A percentile compares a stretch with the other conserved stretches of the same genome.
Conservation (phyloP, 2,329 filamentous ascomycete genomes). For the Claviceps humidiphila region DNA sequence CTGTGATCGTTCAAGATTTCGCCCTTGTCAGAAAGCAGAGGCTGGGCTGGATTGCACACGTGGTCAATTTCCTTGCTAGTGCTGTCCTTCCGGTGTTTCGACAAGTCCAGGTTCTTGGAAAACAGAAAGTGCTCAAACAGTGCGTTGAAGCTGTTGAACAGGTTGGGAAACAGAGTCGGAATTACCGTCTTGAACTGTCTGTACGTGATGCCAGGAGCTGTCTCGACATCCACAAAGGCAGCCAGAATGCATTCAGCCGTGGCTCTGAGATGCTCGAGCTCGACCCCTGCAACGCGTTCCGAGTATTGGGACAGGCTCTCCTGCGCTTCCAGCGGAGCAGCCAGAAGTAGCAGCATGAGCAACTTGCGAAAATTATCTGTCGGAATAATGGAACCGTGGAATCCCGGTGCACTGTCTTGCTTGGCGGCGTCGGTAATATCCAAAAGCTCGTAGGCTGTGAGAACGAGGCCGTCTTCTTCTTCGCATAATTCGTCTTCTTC, state of each 20-base stretch:
- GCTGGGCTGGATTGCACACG: constrained; percentile 23
- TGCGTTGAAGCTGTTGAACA: constrained; percentile 54
- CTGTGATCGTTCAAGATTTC: constrained; percentile 53
- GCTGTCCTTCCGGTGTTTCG: constrained; percentile 29
- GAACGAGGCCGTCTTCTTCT: constrained; percentile 47
- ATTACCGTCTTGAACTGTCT: constrained; percentile 47
- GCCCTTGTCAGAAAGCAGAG: constrained; percentile 36
- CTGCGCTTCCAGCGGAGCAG: constrained; percentile 50
- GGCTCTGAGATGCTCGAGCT: constrained; percentile 43
- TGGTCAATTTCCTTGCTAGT: background rate
- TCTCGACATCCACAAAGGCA: constrained; percentile 52
- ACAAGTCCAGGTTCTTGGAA: constrained; percentile 56
- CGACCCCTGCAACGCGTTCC: constrained; percentile 38
- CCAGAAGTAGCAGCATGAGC: constrained; percentile 54
- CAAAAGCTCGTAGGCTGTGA: constrained; percentile 56
- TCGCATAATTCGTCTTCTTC: constrained; percentile 32
- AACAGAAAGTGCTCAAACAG: constrained; percentile 68
- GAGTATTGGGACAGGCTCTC: constrained; percentile 51
- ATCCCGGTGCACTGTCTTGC: constrained; percentile 34
- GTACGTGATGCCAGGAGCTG: constrained; percentile 48
- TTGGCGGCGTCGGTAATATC: constrained; percentile 50
- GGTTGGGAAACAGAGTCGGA: constrained; percentile 45
- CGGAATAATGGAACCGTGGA: constrained; percentile 56
- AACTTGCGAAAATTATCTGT: constrained; percentile 60
- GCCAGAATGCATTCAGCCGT: constrained; percentile 53